phyloP scores from a whole-genome alignment of 179 eudicot species.

The Camellia oleifera region DNA sequence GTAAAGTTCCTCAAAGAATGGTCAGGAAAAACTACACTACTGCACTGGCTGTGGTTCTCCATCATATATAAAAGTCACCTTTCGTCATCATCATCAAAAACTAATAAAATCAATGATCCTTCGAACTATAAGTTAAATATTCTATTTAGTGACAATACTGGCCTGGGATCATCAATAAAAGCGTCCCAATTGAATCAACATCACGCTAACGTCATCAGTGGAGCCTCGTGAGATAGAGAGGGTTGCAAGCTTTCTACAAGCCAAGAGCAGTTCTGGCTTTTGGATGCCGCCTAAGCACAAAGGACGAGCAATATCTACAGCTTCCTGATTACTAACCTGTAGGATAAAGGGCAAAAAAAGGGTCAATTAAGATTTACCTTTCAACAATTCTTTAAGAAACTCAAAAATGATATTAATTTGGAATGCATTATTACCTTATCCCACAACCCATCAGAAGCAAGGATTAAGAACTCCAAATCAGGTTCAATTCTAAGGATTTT shows the following conservation, averaged over 20 bases:
- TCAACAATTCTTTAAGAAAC: background rate
- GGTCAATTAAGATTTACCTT: too few relatives aligned
- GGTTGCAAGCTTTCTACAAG: slow-evolving; percentile 69
- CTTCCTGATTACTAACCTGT: slow-evolving; percentile 73
- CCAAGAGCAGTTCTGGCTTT: slow-evolving; percentile 36
- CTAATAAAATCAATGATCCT: too few relatives aligned
- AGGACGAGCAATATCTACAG: slow-evolving; percentile 59
- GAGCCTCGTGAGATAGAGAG: slow-evolving; percentile 68
- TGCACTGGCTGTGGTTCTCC: background rate
- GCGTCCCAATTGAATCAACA: slow-evolving; percentile 57
- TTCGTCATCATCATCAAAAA: background rate
- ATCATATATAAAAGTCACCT: too few relatives aligned
- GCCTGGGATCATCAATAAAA: slow-evolving; percentile 24
- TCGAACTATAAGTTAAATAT: background rate
- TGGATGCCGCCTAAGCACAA: slow-evolving; percentile 29
- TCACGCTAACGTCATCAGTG: slow-evolving; percentile 65
- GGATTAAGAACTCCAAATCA: slow-evolving; percentile 70
- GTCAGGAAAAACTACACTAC: background rate
- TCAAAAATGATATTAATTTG: background rate
- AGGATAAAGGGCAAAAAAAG: background rate
- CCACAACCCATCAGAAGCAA: slow-evolving; percentile 97
- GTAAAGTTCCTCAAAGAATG: background rate
- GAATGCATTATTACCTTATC: slow-evolving; percentile 50
- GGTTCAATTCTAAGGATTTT: slow-evolving; percentile 37
- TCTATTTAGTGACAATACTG: background rate